Evolutionary conservation across 306 rosid species (phyloP).

Genomic region (Inga oerstediana): DNA sequence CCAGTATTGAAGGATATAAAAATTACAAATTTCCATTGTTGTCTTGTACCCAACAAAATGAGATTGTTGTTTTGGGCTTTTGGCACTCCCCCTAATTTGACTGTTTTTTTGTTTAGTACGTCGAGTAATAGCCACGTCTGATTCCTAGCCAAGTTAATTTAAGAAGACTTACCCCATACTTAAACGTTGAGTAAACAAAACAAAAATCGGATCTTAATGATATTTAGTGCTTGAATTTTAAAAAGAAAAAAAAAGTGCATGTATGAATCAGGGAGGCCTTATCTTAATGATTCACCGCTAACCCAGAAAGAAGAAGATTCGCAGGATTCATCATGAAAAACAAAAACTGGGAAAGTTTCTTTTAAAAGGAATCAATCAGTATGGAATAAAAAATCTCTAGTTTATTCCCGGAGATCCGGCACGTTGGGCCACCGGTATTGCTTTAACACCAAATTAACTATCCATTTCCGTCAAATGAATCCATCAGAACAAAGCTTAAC

Average conservation of each 20-base stretch:
- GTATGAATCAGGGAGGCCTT: slow-evolving; percentile 3
- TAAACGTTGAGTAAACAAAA: not conserved
- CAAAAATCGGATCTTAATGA: slow-evolving; percentile 6
- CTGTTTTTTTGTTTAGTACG: not conserved
- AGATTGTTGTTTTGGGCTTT: not conserved
- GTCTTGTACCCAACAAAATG: not conserved
- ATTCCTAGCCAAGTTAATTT: not conserved
- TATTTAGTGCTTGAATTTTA: slow-evolving; percentile 18
- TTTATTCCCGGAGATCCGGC: slow-evolving; percentile 3
- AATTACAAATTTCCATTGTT: not conserved
- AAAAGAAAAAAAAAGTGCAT: not conserved
- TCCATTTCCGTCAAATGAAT: not conserved
- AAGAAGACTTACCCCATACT: not conserved
- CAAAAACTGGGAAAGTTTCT: slow-evolving; percentile 22
- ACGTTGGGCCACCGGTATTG: not conserved
- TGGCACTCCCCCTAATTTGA: not conserved
- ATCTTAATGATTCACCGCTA: slow-evolving; percentile 20
- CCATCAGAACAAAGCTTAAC: slow-evolving; percentile 18
- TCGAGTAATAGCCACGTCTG: not conserved
- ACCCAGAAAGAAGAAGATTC: slow-evolving; percentile 16
- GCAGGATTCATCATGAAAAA: slow-evolving; percentile 12
- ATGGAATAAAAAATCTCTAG: not conserved
- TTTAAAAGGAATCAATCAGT: not conserved
- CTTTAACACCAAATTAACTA: not conserved
- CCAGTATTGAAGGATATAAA: not conserved